Conservation (phyloP, 2,329 filamentous ascomycete genomes). For the Dactylellina sp. region DNA sequence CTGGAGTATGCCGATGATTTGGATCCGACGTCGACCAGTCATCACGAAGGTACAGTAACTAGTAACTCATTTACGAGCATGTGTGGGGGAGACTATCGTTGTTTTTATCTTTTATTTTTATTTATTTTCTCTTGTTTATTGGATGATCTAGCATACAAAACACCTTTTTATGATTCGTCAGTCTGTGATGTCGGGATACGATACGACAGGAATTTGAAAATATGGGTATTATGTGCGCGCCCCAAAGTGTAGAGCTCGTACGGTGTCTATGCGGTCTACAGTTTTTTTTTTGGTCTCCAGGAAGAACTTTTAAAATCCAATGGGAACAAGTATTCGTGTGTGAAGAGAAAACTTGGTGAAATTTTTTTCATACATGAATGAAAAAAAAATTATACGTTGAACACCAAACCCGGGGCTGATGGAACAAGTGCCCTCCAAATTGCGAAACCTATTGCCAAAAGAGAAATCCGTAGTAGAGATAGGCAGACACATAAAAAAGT, state of each 20-base stretch:
- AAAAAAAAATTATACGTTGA: slow-evolving; percentile 11
- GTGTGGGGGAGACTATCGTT: slow-evolving; percentile 25
- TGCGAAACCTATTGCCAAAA: background rate
- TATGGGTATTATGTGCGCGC: too few species aligned
- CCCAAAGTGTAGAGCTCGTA: background rate
- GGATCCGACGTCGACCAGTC: slow-evolving; percentile 2
- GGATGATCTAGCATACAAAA: slow-evolving; percentile 5
- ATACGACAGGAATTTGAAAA: background rate
- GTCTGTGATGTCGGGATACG: slow-evolving; percentile 6
- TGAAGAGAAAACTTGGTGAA: too few species aligned
- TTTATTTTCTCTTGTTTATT: slow-evolving; percentile 30
- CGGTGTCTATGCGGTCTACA: slow-evolving; percentile 23
- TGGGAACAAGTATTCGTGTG: background rate
- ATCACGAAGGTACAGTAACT: slow-evolving; percentile 14
- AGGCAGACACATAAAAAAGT: slow-evolving; percentile 10
- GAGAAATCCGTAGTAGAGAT: background rate
- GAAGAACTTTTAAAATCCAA: slow-evolving; percentile 25
- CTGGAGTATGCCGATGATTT: slow-evolving; percentile 37
- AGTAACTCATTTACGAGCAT: too few species aligned
- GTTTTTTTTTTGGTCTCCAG: slow-evolving; percentile 21
- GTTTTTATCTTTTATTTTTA: too few species aligned
- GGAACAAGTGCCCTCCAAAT: background rate
- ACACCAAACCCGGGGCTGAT: slow-evolving; percentile 1
- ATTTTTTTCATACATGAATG: background rate
- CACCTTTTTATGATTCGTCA: slow-evolving; percentile 22